Conservation (phyloP, 257 asterid genomes). For the Scutellaria barbata region DNA sequence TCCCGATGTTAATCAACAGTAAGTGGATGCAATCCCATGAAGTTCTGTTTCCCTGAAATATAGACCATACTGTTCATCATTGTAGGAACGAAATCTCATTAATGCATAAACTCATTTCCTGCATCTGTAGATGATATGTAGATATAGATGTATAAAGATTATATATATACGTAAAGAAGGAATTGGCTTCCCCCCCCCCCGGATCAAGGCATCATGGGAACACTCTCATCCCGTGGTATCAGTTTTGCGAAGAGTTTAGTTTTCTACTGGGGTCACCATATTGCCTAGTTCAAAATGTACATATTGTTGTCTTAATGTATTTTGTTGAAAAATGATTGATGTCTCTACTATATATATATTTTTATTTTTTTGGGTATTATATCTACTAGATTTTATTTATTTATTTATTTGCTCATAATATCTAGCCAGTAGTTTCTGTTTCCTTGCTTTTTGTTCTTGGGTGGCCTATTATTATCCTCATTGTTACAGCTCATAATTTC, state of each 20-base stretch:
- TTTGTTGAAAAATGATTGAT: neutral
- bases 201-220: neutral
- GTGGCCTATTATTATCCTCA: neutral
- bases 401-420: too few relatives aligned
- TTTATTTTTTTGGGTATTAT: neutral
- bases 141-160: conserved; percentile 15
- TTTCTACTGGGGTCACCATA: conserved; percentile 15
- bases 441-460: neutral
- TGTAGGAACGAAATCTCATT: neutral
- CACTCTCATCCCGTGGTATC: neutral
- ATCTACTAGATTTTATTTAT: too few relatives aligned
- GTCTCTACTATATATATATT: too few relatives aligned
- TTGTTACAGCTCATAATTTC: conserved; percentile 14
- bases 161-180: conserved; percentile 5
- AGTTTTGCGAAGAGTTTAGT: conserved; percentile 23
- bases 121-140: conserved; percentile 10
- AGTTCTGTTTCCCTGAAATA: conserved; percentile 11
- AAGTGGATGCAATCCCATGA: neutral
- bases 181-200: conserved; percentile 5
- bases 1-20: conserved; percentile 13
- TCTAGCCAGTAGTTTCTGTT: neutral
- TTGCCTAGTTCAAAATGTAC: conserved; percentile 21
- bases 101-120: conserved; percentile 21
- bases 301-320: neutral
- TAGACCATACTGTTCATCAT: neutral